Evolutionary conservation across 495 filamentous ascomycete species (phyloP), one percentile per base, ranked within the genome.

Genomic region (Aspergillus campestris): DNA sequence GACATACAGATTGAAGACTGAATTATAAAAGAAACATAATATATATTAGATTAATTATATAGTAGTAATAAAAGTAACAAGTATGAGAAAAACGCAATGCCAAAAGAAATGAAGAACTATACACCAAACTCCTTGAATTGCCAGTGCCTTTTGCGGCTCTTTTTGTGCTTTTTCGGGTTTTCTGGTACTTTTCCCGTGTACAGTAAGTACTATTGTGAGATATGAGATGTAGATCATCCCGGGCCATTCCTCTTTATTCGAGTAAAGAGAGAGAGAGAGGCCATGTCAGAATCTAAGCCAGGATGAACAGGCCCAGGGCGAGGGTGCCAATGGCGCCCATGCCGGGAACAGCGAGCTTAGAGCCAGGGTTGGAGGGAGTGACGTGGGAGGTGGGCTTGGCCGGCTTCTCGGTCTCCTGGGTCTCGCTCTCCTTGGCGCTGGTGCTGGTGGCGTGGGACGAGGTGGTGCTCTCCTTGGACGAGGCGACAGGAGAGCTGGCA

Each of bases 321-420:
- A 65, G 33, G 40, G 58, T 49, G 32, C 58, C 63, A n/a, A 65
- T 34, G 14, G 50, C 45, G 49, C 56, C 57, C 51, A 62, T 42
- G 35, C 52, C 52, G 31, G 63, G 58, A 31, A 61, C 40, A 15
- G 55, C 37, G 34, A 65, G 36, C 52, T 57, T 69, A 12, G 55
- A 44, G n/a, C 63, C 63, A 6, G 58, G 58, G 58, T 47, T 65
- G 47, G 61, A 49, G 42, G 57, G 49, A 13, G 18, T 32, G 46
- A 56, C 58, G 32, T 52, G 54, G 27, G 53, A 55, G 13, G 53
- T 56, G 44, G 61, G 61, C 12, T 33, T 29, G 36, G 54, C 47
- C 43, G 58, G 47, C 29, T 13, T 38, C 12, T 12, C 32, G n/a
- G 8, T 30, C 6, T 39, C 32, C 12, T 9, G 38, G 8, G 28